Percentiles rank a stretch among this genome's conserved stretches.
These are phyloP conservation scores for Colletotrichum melonis DNA, from an alignment of 2,329 filamentous ascomycete species.

Conservation along the genomic window DNA sequence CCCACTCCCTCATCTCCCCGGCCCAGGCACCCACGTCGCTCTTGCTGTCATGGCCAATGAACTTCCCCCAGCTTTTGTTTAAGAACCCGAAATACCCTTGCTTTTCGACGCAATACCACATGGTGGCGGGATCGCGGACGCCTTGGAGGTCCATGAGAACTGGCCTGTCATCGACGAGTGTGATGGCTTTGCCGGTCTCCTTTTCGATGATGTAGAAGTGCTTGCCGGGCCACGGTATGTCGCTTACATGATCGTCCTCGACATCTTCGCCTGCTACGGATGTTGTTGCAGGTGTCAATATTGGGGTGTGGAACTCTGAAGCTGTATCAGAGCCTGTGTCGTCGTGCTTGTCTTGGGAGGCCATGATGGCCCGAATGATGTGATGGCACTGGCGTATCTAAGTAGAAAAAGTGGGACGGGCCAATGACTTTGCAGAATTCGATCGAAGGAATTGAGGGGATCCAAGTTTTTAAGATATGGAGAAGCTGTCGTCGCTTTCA, in stretches of 20 bases:
- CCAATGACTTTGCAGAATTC: too few relatives aligned
- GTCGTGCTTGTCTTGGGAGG: not conserved
- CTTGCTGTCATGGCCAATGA: slow-evolving; percentile 46
- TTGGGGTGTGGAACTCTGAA: not conserved
- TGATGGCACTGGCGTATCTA: too few relatives aligned
- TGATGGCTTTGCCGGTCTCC: slow-evolving; percentile 24
- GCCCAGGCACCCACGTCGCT: not conserved
- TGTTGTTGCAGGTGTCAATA: not conserved
- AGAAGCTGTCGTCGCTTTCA: too few relatives aligned
- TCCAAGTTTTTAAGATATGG: too few relatives aligned
- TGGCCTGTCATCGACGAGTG: not conserved
- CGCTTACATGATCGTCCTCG: slow-evolving; percentile 8
- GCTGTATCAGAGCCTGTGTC: not conserved
- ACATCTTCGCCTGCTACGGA: not conserved
- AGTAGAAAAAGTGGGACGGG: not conserved
- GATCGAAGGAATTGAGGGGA: too few relatives aligned
- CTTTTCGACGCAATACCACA: slow-evolving; percentile 50
- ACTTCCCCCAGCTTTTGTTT: slow-evolving; percentile 46
- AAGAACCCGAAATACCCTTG: slow-evolving; percentile 52
- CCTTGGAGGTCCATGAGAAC: slow-evolving; percentile 7
- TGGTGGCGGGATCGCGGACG: not conserved
- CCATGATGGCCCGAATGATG: not conserved
- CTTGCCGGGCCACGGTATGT: slow-evolving; percentile 35
- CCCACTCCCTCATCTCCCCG: not conserved
- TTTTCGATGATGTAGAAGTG: slow-evolving; percentile 36